Base-by-base conservation (phyloP, 2,329 filamentous ascomycete genomes). In the Trichoderma sp. region DNA sequence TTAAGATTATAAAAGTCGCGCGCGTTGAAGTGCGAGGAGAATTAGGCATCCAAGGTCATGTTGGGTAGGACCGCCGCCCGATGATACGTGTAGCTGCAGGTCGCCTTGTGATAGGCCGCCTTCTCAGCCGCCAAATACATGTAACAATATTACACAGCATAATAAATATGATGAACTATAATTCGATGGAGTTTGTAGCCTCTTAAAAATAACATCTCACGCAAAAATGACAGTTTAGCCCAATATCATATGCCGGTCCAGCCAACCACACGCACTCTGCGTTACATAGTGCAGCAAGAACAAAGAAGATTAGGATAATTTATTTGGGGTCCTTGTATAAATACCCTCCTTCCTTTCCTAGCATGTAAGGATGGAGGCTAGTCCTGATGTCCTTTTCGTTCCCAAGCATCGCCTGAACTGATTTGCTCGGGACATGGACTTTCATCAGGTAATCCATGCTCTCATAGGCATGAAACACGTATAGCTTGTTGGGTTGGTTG, bases 1-100 rank as follows among this genome's bases (percentile, higher is more conserved):
- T 29, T 4, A 4, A 8, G 4, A 42, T 4, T 4, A 1, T 17
- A 0, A 10, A 19, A 12, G 4, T 19, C 19, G 0, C 9, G 8
- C 8, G 0, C 9, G n/a, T 12, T 10, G n/a, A 42, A 10, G 9
- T 10, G 39, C 0, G 17, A 42, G 2, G 9, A 19, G 39, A 42
- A 17, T 42, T 10, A 9, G 8, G 37, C 17, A 42, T n/a, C 37
- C 17, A 2, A 8, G 1, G 37, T n/a, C n/a, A n/a, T n/a, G n/a
- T 10, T 42, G 8, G 37, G 37, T 42, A 42, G 17, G 37, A 42
- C n/a, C 37, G 17, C n/a, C n/a, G n/a, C 39, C n/a, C n/a, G 39
- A 19, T 8, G 39, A 17, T 19, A n/a, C 39, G 10, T 42, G 10
- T 29, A 42, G n/a, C 17, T 17, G 1, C 37, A 8, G 2, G n/a